Evolutionary conservation across 169 alveolate genomes (phyloP).

Genomic region (Cryptosporidium andersoni): DNA sequence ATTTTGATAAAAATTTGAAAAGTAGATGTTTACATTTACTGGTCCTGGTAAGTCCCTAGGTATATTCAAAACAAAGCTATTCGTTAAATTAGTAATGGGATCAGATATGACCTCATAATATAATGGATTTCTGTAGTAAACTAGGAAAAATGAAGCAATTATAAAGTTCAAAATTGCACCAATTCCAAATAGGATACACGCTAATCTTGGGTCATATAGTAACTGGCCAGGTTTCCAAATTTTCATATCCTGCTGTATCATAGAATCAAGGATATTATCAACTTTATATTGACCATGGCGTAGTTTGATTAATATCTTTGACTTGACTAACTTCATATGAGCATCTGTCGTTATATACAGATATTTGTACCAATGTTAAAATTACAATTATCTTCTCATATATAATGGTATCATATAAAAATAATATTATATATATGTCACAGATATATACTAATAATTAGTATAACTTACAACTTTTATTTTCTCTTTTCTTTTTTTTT

Average conservation of each 20-base stretch:
- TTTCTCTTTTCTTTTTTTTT: neutral
- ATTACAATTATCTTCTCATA: neutral
- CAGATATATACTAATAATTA: neutral
- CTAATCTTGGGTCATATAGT: conserved; percentile 42
- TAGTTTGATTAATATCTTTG: neutral
- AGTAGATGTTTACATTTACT: conserved; percentile 34
- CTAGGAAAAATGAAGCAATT: conserved; percentile 44
- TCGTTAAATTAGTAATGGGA: conserved; percentile 27
- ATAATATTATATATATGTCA: neutral
- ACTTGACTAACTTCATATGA: too few relatives aligned
- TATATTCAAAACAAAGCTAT: conserved; percentile 7
- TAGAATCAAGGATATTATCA: conserved; percentile 52
- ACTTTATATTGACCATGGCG: conserved; percentile 58
- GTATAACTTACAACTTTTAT: neutral
- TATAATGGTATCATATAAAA: neutral
- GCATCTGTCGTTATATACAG: conserved; percentile 17
- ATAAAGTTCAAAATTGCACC: conserved; percentile 39
- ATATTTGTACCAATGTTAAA: conserved; percentile 21
- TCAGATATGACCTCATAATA: conserved; percentile 30
- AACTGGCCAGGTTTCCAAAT: conserved; percentile 57
- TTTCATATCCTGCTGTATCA: conserved; percentile 61
- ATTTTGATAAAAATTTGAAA: conserved; percentile 57
- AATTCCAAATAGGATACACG: conserved; percentile 20
- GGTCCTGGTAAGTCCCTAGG: conserved; percentile 33
- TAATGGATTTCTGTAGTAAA: conserved; percentile 16